Conservation (phyloP, 2,329 filamentous ascomycete genomes). For the Trematosphaeria pertusa region DNA sequence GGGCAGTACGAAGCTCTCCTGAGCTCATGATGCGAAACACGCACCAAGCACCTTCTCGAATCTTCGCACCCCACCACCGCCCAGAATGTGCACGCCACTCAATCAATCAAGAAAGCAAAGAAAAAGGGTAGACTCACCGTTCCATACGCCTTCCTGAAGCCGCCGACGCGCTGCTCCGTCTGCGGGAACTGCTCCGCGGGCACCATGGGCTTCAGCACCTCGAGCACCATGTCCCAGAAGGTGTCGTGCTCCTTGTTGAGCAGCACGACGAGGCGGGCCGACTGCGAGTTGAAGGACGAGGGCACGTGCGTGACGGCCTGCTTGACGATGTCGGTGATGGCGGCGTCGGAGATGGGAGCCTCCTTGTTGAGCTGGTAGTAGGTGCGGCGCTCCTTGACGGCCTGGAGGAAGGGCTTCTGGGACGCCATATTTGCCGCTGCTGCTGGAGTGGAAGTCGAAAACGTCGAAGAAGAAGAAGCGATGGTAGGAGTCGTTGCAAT, state of each 20-base stretch:
- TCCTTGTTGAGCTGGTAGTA: slow-evolving; percentile 72
- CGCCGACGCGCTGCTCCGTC: slow-evolving; percentile 59
- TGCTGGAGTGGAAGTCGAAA: slow-evolving; percentile 27
- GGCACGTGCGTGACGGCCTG: slow-evolving; percentile 72
- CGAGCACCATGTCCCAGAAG: slow-evolving; percentile 78
- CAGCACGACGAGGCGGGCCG: slow-evolving; percentile 78
- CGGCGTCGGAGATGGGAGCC: slow-evolving; percentile 63
- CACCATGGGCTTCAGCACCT: slow-evolving; percentile 72
- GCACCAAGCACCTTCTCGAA: no score
- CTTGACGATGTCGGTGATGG: slow-evolving; percentile 68
- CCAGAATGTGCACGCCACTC: no score
- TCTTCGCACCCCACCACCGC: no score
- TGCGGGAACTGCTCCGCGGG: slow-evolving; percentile 67
- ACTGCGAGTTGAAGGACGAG: slow-evolving; percentile 88
- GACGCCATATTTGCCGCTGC: slow-evolving; percentile 53
- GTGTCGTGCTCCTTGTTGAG: slow-evolving; percentile 84
- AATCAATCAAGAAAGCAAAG: background rate
- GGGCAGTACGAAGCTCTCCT: slow-evolving; percentile 15
- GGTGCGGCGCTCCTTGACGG: slow-evolving; percentile 72
- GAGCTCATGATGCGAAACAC: no score
- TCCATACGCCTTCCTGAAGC: slow-evolving; percentile 76
- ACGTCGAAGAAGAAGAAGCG: slow-evolving; percentile 14
- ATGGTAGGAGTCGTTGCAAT: slow-evolving; percentile 9
- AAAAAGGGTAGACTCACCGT: slow-evolving; percentile 62
- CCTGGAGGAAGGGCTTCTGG: slow-evolving; percentile 63